phyloP scores from a whole-genome alignment of 73 alveolate genomes.

The Durusdinium trenchii region DNA sequence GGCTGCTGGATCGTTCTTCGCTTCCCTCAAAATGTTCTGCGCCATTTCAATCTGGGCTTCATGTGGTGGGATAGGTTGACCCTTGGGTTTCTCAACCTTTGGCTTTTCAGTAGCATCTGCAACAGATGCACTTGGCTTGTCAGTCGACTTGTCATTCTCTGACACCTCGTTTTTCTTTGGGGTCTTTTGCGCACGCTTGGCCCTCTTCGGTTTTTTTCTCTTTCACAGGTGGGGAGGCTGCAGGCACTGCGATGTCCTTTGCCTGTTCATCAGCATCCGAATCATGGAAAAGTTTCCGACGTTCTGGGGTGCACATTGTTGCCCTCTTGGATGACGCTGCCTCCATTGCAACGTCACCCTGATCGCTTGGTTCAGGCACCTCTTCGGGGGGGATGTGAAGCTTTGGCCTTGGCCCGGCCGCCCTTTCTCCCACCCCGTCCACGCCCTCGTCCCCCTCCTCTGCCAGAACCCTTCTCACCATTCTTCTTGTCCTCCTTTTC shows the following conservation, averaged over 20 bases:
- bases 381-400: not conserved
- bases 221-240: not conserved
- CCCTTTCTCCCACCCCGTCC: conserved; percentile 5
- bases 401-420: not conserved
- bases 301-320: not conserved
- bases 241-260: not conserved
- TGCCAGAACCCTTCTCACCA: not conserved
- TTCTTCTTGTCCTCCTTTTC: not conserved
- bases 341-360: not conserved
- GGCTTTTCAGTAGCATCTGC: not conserved
- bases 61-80: not conserved
- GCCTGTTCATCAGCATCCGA: not conserved
- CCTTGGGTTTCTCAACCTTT: not conserved
- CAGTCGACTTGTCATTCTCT: not conserved
- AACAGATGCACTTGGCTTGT: not conserved
- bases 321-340: not conserved
- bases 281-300: not conserved
- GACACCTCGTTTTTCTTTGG: not conserved
- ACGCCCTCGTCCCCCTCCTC: conserved; percentile 34
- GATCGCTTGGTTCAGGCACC: not conserved
- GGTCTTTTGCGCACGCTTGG: not conserved
- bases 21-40: not conserved
- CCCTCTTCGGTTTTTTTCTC: not conserved
- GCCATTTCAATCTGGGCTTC: not conserved
- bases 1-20: not conserved